Evolutionary conservation across 2,329 filamentous ascomycete species (phyloP).

Genomic region (Didymella glomerata): DNA sequence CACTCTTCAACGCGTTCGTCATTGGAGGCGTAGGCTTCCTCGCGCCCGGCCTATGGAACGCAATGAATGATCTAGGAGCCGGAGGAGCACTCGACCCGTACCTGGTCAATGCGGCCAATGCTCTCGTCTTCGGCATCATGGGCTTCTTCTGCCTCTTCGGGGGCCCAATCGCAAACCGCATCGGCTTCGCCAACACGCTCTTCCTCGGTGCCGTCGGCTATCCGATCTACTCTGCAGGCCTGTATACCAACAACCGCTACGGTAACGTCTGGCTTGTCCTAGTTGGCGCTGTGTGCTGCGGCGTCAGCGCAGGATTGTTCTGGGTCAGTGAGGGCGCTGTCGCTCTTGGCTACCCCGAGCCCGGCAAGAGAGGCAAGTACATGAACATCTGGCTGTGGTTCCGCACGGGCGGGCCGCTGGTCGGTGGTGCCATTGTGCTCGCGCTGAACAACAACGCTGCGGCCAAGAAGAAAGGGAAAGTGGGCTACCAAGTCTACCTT

Average conservation of each 20-base stretch:
- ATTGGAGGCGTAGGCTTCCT: constrained; percentile 63
- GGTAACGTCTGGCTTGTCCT: constrained; percentile 63
- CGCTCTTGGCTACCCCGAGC: constrained; percentile 60
- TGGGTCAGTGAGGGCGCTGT: constrained; percentile 62
- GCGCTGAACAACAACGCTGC: constrained; percentile 53
- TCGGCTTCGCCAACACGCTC: constrained; percentile 59
- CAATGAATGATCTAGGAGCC: constrained; percentile 63
- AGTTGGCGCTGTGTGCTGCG: constrained; percentile 59
- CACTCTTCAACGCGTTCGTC: constrained; percentile 63
- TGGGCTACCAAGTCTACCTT: constrained; percentile 53
- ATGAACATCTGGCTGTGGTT: constrained; percentile 62
- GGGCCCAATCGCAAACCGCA: constrained; percentile 59
- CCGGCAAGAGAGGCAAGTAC: constrained; percentile 57
- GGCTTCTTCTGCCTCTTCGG: constrained; percentile 59
- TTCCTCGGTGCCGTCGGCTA: constrained; percentile 59
- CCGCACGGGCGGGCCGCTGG: constrained; percentile 59
- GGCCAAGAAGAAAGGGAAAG: constrained; percentile 45
- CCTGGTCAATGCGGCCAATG: constrained; percentile 63
- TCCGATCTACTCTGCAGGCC: constrained; percentile 53
- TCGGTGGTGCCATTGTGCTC: constrained; percentile 59
- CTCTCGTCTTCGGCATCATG: constrained; percentile 60
- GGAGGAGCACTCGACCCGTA: constrained; percentile 62
- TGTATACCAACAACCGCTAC: constrained; percentile 61
- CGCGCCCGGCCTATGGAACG: constrained; percentile 63
- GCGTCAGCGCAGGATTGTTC: constrained; percentile 60